Base-by-base conservation (phyloP, 2,329 filamentous ascomycete species). In the Stemphylium lycopersici region DNA sequence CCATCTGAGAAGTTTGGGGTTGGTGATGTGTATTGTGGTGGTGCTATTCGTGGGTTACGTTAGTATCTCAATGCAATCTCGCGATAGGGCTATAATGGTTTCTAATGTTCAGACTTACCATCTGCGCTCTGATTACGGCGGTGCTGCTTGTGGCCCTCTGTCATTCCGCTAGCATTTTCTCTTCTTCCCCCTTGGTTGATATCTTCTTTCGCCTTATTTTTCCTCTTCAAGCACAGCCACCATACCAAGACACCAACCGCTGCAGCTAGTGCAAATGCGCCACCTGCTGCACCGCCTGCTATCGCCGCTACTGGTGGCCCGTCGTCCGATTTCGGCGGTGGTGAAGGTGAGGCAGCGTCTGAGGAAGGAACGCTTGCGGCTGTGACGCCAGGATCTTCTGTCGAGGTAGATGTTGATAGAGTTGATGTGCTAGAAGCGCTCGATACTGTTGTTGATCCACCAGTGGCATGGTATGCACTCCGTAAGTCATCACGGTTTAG, bases 281-380 rank as follows among this genome's bases (percentile, higher is more conserved):
- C 66, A 6, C 64, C 68, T 6, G 59, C 62, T 20, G 62, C 63
- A 6, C 64, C 65, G 20, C 65, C 68, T 4, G 61, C 66, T 47
- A 70, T 68, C 3, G 60, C 65, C n/a, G 56, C 68, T 2, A 64
- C 58, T 3, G 54, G 41, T 22, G 39, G 12, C 11, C 42, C 48
- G 6, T 55, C 7, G 26, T 56, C 47, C 6, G 50, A 15, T 15
- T 42, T n/a, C 11, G 38, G 13, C 2, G 47, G 24, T 12, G 43
- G 22, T 12, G 48, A 37, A 20, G 37, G 15, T 15, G 36, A 18
- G 6, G 42, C 6, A 11, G 42, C 3, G 26, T 29, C 26, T 29
- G 26, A 29, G 2, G 26, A 11, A 2, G 26, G 26, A 10, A 11
- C 26, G 10, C 26, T 11, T 29, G 26, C 26, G 2, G 26, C 26